These are phyloP conservation scores for Solanum raphanifolium DNA, from an alignment of 257 asterid genomes.

Conservation along the genomic window DNA sequence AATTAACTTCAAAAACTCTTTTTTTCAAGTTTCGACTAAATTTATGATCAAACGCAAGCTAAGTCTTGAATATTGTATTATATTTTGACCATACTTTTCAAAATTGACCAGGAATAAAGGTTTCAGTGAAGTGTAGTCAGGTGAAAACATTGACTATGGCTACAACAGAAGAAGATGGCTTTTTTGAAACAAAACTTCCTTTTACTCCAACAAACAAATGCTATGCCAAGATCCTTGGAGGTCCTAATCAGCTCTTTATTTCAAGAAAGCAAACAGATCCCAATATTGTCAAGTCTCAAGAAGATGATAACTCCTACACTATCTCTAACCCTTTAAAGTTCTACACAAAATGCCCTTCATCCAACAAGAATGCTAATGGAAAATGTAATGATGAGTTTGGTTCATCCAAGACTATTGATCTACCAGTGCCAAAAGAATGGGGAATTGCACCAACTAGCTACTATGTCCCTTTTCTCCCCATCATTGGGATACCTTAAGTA, in stretches of 20 bases:
- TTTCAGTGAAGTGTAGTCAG: constrained; percentile 55
- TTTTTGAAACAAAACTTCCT: constrained; percentile 31
- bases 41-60: neutral
- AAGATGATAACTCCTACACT: constrained; percentile 22
- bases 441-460: constrained; percentile 83
- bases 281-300: constrained; percentile 19
- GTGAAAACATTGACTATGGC: constrained; percentile 38
- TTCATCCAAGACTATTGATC: constrained; percentile 70
- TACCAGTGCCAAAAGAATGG: constrained; percentile 80
- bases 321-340: constrained; percentile 45
- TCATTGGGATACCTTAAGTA: constrained; percentile 76
- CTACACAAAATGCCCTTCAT: constrained; percentile 47
- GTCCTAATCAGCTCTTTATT: constrained; percentile 43
- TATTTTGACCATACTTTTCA: neutral
- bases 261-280: constrained; percentile 16
- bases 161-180: constrained; percentile 52
- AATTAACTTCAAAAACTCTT: neutral
- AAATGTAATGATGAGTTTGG: constrained; percentile 41
- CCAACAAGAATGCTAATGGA: constrained; percentile 6
- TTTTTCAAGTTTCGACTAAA: neutral
- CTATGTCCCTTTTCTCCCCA: constrained; percentile 69
- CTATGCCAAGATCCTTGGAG: constrained; percentile 76
- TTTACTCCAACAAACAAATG: constrained; percentile 19
- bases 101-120: constrained; percentile 36
- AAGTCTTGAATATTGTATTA: neutral